Conservation (phyloP, 306 rosid species). For the Fragaria ananassa region DNA sequence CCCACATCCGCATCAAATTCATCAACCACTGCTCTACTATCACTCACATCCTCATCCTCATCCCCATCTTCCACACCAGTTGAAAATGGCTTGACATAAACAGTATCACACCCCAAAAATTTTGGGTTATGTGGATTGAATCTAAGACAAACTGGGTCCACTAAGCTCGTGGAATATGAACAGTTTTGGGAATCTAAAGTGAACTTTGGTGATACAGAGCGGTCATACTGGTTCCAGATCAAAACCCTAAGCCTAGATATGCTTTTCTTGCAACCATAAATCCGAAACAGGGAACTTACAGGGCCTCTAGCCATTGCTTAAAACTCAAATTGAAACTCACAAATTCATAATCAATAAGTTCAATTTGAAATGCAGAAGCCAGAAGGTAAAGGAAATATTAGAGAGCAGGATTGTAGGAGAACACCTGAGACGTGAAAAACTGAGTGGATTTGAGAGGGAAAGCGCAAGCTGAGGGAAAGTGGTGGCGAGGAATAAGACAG, state of each 20-base stretch:
- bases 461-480: conserved; percentile 30
- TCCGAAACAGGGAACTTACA: conserved; percentile 41
- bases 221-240: conserved; percentile 28
- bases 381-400: background rate
- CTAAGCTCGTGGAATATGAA: conserved; percentile 30
- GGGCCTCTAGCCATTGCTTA: conserved; percentile 60
- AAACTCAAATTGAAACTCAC: background rate
- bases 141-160: conserved; percentile 9
- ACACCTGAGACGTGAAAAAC: conserved; percentile 15
- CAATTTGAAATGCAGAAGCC: background rate
- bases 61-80: conserved; percentile 21
- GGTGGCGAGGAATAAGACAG: conserved; percentile 18
- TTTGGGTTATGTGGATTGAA: conserved; percentile 23
- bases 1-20: conserved; percentile 55
- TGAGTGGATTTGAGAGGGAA: conserved; percentile 20
- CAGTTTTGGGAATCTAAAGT: conserved; percentile 22
- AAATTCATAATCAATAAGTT: background rate
- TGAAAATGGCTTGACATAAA: conserved; percentile 39
- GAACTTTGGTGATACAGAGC: conserved; percentile 18
- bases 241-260: conserved; percentile 35
- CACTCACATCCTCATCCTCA: conserved; percentile 21
- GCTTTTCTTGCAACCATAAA: conserved; percentile 41
- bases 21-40: conserved; percentile 6
- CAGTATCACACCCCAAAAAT: conserved; percentile 13
- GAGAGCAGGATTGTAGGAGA: conserved; percentile 5